A percentile compares a stretch with the other conserved stretches of the same genome.
Evolutionary conservation across 495 filamentous ascomycete genomes (phyloP).

Genomic region (Talaromyces proteolyticus): DNA sequence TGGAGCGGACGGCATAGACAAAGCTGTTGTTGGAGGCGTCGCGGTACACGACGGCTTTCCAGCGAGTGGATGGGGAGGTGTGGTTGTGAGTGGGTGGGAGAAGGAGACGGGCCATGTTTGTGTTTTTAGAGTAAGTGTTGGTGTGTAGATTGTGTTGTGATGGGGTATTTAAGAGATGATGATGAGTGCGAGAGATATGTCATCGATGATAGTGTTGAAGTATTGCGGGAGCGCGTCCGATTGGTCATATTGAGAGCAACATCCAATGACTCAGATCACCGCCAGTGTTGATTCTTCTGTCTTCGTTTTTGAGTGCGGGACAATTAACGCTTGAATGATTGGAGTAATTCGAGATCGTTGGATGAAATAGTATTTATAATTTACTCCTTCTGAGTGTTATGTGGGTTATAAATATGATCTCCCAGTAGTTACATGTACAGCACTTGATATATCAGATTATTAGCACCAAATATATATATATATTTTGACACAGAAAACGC

Average conservation of each 20-base stretch:
- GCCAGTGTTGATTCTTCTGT: no score
- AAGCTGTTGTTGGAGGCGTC: slow-evolving; percentile 46
- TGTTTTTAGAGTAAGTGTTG: slow-evolving; percentile 9
- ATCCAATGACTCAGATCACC: no score
- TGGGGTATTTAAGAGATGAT: not conserved
- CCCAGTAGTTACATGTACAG: no score
- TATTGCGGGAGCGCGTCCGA: slow-evolving; percentile 9
- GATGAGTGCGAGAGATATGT: not conserved
- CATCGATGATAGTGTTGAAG: slow-evolving; percentile 6
- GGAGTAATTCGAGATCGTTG: no score
- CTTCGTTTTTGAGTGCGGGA: no score
- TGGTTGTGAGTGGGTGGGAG: slow-evolving; percentile 9
- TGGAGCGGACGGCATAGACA: slow-evolving; percentile 58
- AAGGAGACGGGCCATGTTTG: slow-evolving; percentile 18
- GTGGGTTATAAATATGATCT: no score
- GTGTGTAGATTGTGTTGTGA: not conserved
- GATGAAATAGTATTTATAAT: no score
- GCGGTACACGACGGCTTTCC: slow-evolving; percentile 50
- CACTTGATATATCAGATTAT: no score
- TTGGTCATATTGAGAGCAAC: slow-evolving; percentile 31
- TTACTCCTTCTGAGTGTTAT: no score
- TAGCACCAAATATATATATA: no score
- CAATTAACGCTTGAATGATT: no score
- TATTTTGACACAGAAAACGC: no score
- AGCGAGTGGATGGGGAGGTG: slow-evolving; percentile 36